Evolutionary conservation across 345 rosid genomes (phyloP).

Genomic region (Citrus hindsii): DNA sequence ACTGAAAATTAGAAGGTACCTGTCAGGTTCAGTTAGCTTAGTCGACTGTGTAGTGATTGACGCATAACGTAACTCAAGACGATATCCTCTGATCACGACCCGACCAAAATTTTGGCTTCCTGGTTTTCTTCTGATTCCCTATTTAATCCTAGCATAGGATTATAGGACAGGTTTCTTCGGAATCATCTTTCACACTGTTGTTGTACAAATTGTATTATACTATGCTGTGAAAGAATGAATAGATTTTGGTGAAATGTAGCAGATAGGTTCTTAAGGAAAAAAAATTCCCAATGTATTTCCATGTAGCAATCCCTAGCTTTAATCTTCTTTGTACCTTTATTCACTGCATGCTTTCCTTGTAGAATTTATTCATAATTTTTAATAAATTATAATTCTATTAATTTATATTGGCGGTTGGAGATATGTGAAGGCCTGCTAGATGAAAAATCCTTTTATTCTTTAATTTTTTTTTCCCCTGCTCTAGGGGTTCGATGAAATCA

Average conservation of each 20-base stretch:
- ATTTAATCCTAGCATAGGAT: background rate
- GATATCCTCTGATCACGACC: background rate
- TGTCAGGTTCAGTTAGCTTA: background rate
- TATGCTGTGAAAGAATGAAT: slow-evolving; percentile 1
- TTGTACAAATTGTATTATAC: slow-evolving; percentile 3
- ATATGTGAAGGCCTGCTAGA: no score
- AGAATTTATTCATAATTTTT: no score
- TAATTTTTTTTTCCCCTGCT: no score
- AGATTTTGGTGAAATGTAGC: background rate
- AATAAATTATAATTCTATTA: no score
- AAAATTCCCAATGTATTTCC: background rate
- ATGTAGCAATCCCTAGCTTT: background rate
- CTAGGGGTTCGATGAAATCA: background rate
- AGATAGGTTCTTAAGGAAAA: background rate
- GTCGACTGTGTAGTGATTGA: background rate
- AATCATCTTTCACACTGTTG: background rate
- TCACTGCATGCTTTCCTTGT: background rate
- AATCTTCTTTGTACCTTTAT: background rate
- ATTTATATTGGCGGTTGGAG: no score
- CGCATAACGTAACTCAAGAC: background rate
- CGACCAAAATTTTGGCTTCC: background rate
- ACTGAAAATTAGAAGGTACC: slow-evolving; percentile 21
- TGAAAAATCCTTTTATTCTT: no score
- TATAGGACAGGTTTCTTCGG: background rate
- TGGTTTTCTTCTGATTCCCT: background rate